Base-by-base conservation (phyloP, 176 grass and related monocot species). In the Chrysopogon serrulatus region DNA sequence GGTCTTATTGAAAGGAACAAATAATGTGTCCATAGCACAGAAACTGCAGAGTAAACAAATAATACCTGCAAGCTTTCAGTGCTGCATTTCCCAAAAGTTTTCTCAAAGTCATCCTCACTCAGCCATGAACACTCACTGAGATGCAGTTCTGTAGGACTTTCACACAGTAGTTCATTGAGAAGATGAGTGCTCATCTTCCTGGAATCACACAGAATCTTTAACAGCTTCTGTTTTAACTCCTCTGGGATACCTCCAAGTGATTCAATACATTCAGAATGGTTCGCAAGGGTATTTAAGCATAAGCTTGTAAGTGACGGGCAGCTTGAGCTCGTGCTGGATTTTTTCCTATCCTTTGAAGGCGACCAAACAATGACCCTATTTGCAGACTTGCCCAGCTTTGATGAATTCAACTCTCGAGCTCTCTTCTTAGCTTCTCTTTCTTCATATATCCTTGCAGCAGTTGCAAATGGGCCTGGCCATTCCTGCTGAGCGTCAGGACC, bases 381-480 rank as follows among this genome's bases (percentile, higher is more conserved):
- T 80, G 34, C 57, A 18, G 27, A 28, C 10, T 84, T 39, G 56
- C 62, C 14, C 27, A 77, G n/a, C 73, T 91, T 80, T 68, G 84
- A 84, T 82, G 63, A 86, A 81, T 61, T 91, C 41, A 65, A 84
- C 36, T 93, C 86, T 19, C 90, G 76, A 84, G 78, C 89, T 59
- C 67, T 83, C 76, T 90, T 62, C 84, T 68, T 95, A 75, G 84
- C 87, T 62, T 91, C 49, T 36, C 95, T 88, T n/a, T 95, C 88
- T 86, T 86, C 79, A 10, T 93, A 90, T 73, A 98, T 82, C 76
- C 85, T 93, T 67, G 86, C 84, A 53, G 92, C 95, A 44, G 95
- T 95, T 68, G 91, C 92, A 84, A 87, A 93, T 68, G 96, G 93
- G 37, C 96, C 96, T 56, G 96, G 93, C 91, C 93, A 98, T 28